phyloP scores from a whole-genome alignment of 208 protist species.

The Angomonas deanei region DNA sequence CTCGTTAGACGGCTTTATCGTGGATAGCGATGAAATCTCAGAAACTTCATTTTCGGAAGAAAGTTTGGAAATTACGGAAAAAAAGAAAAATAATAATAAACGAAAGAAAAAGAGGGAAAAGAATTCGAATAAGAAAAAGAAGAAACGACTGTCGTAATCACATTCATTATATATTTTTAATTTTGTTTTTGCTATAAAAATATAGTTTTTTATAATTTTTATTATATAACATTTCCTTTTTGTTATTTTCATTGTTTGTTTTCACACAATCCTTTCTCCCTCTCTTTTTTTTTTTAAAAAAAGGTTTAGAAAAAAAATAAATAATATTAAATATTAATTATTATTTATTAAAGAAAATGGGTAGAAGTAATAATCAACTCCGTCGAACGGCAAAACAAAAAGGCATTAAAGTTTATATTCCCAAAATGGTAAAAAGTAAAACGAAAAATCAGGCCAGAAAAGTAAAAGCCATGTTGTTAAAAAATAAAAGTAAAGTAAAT shows the following conservation, averaged over 20 bases:
- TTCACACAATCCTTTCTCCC: not conserved
- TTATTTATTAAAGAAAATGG: conserved; percentile 28
- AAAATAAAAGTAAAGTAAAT: conserved; percentile 24
- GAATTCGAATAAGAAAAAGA: not conserved
- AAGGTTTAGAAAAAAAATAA: not conserved
- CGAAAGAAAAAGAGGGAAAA: not conserved
- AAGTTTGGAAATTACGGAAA: not conserved
- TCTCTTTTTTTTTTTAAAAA: not conserved
- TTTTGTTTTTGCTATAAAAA: too few relatives aligned
- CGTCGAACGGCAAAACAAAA: conserved; percentile 53
- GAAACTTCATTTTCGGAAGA: not conserved
- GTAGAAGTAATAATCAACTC: conserved; percentile 83
- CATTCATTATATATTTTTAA: too few relatives aligned
- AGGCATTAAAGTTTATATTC: conserved; percentile 50
- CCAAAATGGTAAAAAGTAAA: conserved; percentile 82
- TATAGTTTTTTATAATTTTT: conserved; percentile 3
- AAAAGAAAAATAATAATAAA: not conserved
- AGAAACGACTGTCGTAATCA: too few relatives aligned
- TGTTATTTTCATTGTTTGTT: not conserved
- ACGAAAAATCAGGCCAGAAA: conserved; percentile 52
- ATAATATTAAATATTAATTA: not conserved
- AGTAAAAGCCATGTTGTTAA: conserved; percentile 47
- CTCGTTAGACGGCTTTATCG: too few relatives aligned
- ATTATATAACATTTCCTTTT: not conserved
- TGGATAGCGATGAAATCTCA: too few relatives aligned